phyloP scores from a whole-genome alignment of 1,284 basidiomycete species.

The Boletus sp. region DNA sequence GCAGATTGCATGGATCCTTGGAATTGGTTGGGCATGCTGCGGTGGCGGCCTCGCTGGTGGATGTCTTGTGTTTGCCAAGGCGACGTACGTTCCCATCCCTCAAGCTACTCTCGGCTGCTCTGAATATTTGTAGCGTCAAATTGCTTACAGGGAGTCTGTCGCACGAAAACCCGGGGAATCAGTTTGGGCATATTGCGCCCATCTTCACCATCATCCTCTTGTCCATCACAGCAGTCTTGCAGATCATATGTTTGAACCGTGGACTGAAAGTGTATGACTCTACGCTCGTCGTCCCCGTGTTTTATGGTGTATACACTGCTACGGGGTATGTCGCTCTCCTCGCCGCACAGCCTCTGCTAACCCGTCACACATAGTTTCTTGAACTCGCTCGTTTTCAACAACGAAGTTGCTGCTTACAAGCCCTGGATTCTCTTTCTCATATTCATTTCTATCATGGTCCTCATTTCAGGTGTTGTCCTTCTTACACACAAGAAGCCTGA shows the following conservation, averaged over 20 bases:
- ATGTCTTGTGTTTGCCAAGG: conserved; percentile 89
- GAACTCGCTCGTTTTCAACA: conserved; percentile 73
- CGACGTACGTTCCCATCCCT: conserved; percentile 52
- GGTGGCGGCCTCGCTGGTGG: conserved; percentile 87
- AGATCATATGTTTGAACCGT: conserved; percentile 88
- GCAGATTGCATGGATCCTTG: conserved; percentile 81
- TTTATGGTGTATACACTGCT: conserved; percentile 67
- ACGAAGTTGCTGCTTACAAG: conserved; percentile 78
- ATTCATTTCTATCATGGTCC: conserved; percentile 76
- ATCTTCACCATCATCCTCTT: conserved; percentile 84
- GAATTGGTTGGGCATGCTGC: conserved; percentile 88
- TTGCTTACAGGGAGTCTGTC: conserved; percentile 70
- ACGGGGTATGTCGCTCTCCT: conserved; percentile 41
- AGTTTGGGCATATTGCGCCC: conserved; percentile 77
- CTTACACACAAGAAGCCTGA: conserved; percentile 84
- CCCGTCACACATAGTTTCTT: conserved; percentile 46
- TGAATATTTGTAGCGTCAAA: conserved; percentile 53
- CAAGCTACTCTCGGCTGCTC: conserved; percentile 1
- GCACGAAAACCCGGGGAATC: conserved; percentile 77
- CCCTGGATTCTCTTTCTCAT: conserved; percentile 85
- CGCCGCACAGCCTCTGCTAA: conserved; percentile 7
- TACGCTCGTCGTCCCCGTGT: conserved; percentile 70
- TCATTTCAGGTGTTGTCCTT: conserved; percentile 83
- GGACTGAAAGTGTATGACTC: conserved; percentile 79
- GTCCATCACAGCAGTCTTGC: conserved; percentile 74